Conservation (phyloP, 495 filamentous ascomycete species). For the Pseudevernia furfuracea region DNA sequence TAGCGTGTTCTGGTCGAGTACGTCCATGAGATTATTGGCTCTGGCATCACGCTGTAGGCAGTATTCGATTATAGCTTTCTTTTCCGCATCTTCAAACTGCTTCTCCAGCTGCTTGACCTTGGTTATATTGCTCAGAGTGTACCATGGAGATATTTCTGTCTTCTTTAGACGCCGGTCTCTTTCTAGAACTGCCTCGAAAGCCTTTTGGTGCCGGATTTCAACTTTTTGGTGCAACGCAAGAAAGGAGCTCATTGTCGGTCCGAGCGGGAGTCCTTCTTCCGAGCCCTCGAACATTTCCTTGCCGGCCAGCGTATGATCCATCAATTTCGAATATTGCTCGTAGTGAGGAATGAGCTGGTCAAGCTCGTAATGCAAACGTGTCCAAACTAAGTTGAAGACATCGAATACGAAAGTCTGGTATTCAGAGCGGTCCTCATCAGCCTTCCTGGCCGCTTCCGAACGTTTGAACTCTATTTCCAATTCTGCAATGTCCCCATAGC, state of each 20-base stretch:
- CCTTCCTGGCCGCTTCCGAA: constrained; percentile 44
- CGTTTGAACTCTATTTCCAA: constrained; percentile 55
- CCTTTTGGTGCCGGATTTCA: constrained; percentile 45
- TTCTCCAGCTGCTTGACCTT: constrained; percentile 42
- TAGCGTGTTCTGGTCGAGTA: constrained; percentile 46
- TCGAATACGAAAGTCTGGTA: constrained; percentile 44
- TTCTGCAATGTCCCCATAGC: constrained; percentile 53
- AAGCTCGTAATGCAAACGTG: constrained; percentile 46
- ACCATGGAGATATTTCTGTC: constrained; percentile 43
- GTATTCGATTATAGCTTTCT: constrained; percentile 43
- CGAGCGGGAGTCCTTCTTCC: constrained; percentile 34
- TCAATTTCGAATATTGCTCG: constrained; percentile 34
- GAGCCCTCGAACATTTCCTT: constrained; percentile 36
- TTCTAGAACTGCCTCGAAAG: constrained; percentile 44
- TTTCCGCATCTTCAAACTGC: constrained; percentile 49
- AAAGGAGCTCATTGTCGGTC: constrained; percentile 39
- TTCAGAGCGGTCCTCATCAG: constrained; percentile 49
- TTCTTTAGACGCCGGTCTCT: constrained; percentile 47
- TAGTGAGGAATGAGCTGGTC: constrained; percentile 45
- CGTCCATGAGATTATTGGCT: constrained; percentile 47
- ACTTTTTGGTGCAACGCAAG: constrained; percentile 42
- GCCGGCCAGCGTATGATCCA: constrained; percentile 32
- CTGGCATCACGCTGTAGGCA: constrained; percentile 43
- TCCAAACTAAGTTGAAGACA: constrained; percentile 48
- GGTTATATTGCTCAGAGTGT: constrained; percentile 43